Percentiles rank a stretch among this genome's conserved stretches.
phyloP scores from a whole-genome alignment of 2,329 filamentous ascomycete species.

The Trichoderma brevicompactum region DNA sequence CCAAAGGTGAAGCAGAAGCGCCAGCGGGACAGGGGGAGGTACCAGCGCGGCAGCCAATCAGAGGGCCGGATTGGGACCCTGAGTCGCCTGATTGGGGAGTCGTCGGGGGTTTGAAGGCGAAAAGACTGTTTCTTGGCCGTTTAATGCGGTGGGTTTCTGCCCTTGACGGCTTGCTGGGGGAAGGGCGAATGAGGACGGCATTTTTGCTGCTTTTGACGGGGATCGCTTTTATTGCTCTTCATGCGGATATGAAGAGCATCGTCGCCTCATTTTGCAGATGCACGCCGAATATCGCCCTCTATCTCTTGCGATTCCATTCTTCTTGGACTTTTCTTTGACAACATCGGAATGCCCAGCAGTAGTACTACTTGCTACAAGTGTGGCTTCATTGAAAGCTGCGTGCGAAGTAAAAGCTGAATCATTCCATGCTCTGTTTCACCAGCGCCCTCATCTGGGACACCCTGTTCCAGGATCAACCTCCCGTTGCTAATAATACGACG shows the following conservation, averaged over 20 bases:
- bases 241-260: too few relatives aligned
- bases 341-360: too few relatives aligned
- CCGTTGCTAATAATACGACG: slow-evolving; percentile 5
- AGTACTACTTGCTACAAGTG: too few relatives aligned
- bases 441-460: not conserved
- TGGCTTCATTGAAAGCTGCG: too few relatives aligned
- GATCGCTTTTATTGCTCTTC: too few relatives aligned
- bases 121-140: not conserved
- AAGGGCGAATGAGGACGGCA: not conserved
- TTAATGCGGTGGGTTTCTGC: not conserved
- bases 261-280: too few relatives aligned
- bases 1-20: slow-evolving; percentile 28
- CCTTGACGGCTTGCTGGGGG: too few relatives aligned
- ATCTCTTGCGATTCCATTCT: not conserved
- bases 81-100: slow-evolving; percentile 30
- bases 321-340: too few relatives aligned
- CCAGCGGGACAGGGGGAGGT: not conserved
- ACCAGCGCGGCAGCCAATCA: slow-evolving; percentile 17
- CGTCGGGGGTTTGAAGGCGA: not conserved
- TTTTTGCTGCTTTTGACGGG: not conserved
- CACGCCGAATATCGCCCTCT: too few relatives aligned
- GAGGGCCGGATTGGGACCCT: slow-evolving; percentile 7
- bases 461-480: not conserved
- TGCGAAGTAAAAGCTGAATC: not conserved
- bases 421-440: slow-evolving; percentile 6